Percentiles rank a stretch among this genome's conserved stretches.
phyloP scores from a whole-genome alignment of 1,284 basidiomycete genomes.

The Cutaneotrichosporon mucoides region DNA sequence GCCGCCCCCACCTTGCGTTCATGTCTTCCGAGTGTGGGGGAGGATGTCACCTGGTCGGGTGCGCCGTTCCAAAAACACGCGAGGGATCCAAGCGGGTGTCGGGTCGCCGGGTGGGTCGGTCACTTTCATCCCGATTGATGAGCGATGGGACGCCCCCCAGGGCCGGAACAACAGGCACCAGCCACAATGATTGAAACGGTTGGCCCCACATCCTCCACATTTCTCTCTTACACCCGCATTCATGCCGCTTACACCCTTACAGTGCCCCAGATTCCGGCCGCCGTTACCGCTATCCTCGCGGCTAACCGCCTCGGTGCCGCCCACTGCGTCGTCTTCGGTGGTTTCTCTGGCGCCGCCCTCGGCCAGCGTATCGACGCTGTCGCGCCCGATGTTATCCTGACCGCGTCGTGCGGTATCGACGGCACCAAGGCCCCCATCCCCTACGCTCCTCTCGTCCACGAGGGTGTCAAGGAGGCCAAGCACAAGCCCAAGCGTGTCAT shows the following conservation, averaged over 20 bases:
- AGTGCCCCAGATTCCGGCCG: slow-evolving; percentile 57
- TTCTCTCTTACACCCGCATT: no score
- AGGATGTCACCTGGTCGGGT: no score
- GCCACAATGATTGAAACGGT: no score
- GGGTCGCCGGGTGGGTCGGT: no score
- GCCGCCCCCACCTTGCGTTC: no score
- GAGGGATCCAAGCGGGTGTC: no score
- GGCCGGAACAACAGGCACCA: no score
- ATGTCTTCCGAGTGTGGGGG: no score
- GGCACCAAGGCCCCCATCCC: slow-evolving; percentile 25
- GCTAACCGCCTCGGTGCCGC: slow-evolving; percentile 91
- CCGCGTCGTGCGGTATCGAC: slow-evolving; percentile 59
- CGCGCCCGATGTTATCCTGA: slow-evolving; percentile 78
- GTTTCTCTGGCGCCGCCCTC: slow-evolving; percentile 91
- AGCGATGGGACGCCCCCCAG: no score
- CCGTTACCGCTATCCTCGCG: slow-evolving; percentile 64
- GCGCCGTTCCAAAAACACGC: no score
- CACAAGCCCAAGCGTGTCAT: slow-evolving; percentile 63
- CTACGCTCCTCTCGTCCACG: slow-evolving; percentile 13
- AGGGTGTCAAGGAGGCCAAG: slow-evolving; percentile 10
- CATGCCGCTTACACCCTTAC: not conserved
- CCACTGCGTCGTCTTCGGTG: slow-evolving; percentile 95
- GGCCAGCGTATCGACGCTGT: slow-evolving; percentile 87
- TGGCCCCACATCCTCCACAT: not conserved
- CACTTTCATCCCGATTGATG: no score